Base-by-base conservation (phyloP, 306 rosid genomes). In the Corylus americana region DNA sequence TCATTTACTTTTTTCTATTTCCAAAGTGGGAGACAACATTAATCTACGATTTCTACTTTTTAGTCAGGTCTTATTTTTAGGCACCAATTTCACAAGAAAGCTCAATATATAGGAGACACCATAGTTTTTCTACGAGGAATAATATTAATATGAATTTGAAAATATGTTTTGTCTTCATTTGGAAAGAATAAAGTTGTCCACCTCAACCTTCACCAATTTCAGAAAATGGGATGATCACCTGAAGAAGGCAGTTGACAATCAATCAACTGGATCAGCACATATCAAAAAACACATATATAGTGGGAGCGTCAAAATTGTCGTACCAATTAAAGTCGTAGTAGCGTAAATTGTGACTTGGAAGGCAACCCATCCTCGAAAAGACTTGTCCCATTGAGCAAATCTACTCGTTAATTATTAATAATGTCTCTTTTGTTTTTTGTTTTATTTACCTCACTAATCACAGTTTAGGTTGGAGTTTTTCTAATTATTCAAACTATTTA, bases 281-380 rank as follows among this genome's bases (percentile, higher is more conserved):
- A 31, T 31, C 14, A 58, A 70, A 49, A 78, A 42, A 17, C 55
- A 25, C 59, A 31, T 35, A 31, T 31, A 31, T 50, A 59, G 77
- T 78, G 82, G 62, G 59, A 78, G 64, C 51, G 82, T 78, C 77
- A 70, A 78, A 71, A 37, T 78, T 71, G 77, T 70, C 82, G 27
- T 78, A 35, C 70, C 45, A 22, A 3, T 25, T 6, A 11, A 42
- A 48, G 13, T 68, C 51, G 39, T 68, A 6, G 51, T 68, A 68
- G 42, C 72, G 51, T 68, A 68, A 68, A 68, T 39, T 68, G 12
- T 68, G 51, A 68, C 72, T 35, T 68, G 72, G 72, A 22, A 39
- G n/a, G 13, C 50, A 68, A 42, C 25, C 72, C 48, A 42, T 68
- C 72, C 3, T 12, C n/a, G n/a, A 68, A 39, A 68, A 68, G 72